Base-by-base conservation (phyloP, 768 basidiomycete species). In the Mycena belliarum region DNA sequence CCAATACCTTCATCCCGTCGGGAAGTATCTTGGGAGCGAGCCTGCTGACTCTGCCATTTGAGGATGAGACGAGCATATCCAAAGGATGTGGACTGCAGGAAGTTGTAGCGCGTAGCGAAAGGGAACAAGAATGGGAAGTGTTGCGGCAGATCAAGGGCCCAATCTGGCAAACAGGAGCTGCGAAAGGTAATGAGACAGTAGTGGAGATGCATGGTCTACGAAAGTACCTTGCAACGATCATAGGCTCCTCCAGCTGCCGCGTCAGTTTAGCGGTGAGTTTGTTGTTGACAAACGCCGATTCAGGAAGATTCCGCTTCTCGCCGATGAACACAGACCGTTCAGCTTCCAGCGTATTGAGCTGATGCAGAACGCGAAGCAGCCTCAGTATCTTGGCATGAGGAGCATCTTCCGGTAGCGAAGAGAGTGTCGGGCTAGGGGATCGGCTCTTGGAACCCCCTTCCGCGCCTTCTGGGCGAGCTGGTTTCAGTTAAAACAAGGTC, bases 61-160 rank as follows among this genome's bases (percentile, higher is more conserved):
- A 94, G 76, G 61, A 99, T 95, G 16, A 98, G 82, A 16, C 97
- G 90, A 0, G 94, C 93, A 70, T 98, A 98, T 48, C 97, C 97
- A 65, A 98, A 98, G 1, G 96, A 95, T 0, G 96, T 97, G 4
- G 94, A 96, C 72, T 98, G 95, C 9, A 99, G 77, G 82, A 98
- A 98, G 64, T 91, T 90, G 75, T 95, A 98, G 29, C 97, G 92
- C 14, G 95, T 97, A 21, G 95, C 90, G 73, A 99, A 98, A 0
- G 97, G 97, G 82, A 99, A 98, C 11, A 99, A 82, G 86, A 99
- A 99, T 0, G 96, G 91, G 82, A 97, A 99, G 66, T 95, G 89
- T 66, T 93, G 93, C 2, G 95, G 95, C 7, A 99, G 82, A 70
- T 98, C 96, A 42, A 95, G 76, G 0, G 96, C 92, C 97, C 97